Evolutionary conservation across 768 basidiomycete genomes (phyloP), one percentile per base, ranked within the genome.

Genomic region (Termitomyces sp.): DNA sequence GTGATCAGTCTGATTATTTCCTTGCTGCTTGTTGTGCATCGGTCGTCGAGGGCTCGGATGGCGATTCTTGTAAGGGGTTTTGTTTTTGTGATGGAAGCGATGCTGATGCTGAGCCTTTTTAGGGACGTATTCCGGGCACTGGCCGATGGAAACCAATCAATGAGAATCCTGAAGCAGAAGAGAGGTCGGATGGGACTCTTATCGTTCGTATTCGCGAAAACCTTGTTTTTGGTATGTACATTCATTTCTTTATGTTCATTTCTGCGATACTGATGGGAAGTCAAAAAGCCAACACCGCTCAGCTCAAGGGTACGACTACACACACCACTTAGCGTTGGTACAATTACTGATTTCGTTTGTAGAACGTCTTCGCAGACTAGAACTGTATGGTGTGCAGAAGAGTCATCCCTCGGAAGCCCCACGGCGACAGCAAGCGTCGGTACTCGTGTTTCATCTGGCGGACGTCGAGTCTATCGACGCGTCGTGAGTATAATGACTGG

Each of bases 401-500:
- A 84, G 78, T 20, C 97, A 98, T 72, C 97, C 97, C 0, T 93
- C 91, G 1, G 96, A 98, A 58, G 85, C 81, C 53, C 95, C 91
- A 0, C 77, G 84, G 13, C 77, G 94, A 58, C 81, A 85, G 51
- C 79, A 87, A 54, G 86, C 94, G 5, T 81, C 78, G 12, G 84
- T 85, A 2, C 70, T 98, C 22, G 91, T 97, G 20, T 94, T 99
- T 70, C 95, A 98, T 62, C 80, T 98, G 78, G 87, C 88, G 12
- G 96, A 98, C 70, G 89, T 97, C 3, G 91, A 94, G 54, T 81
- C 77, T 16, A 86, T 91, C 56, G 96, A 99, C 67, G 94, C 96
- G 7, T 93, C 91, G 89, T 95, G 64, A 69, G 88, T 73, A 13
- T 31, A n/a, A 5, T 43, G 53, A 22, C 12, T 39, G n/a, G 39